These are phyloP conservation scores for Byssochlamys sp. DNA, from an alignment of 2,329 filamentous ascomycete species.

Conservation along the genomic window DNA sequence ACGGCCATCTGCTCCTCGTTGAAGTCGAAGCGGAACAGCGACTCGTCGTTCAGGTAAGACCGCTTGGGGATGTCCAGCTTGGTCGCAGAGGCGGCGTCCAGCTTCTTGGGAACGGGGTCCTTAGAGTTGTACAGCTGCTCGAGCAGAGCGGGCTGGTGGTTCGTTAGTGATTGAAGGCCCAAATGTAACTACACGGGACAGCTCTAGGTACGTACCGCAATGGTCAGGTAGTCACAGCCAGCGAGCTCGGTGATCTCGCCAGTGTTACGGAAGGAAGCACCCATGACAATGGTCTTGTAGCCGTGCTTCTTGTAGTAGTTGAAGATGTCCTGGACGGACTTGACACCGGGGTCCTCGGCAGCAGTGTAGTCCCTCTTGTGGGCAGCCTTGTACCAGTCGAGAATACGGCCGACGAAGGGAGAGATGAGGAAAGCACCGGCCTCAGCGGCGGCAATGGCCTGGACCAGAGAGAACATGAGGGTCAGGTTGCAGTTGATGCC, in stretches of 20 bases:
- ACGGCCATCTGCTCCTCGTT: slow-evolving; percentile 99
- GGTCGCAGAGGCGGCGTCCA: slow-evolving; percentile 58
- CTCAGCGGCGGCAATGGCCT: slow-evolving; percentile 93
- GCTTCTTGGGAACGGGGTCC: slow-evolving; percentile 81
- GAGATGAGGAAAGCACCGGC: slow-evolving; percentile 95
- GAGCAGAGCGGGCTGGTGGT: slow-evolving; percentile 68
- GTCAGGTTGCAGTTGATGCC: slow-evolving; percentile 98
- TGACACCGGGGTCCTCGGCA: slow-evolving; percentile 89
- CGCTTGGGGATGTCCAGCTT: slow-evolving; percentile 74
- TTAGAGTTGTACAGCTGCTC: slow-evolving; percentile 85
- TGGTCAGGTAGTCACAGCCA: slow-evolving; percentile 97
- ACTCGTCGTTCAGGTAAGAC: slow-evolving; percentile 80
- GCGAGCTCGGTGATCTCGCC: slow-evolving; percentile 98
- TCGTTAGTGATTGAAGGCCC: slow-evolving; percentile 9
- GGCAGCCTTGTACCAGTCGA: slow-evolving; percentile 97
- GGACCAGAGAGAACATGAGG: slow-evolving; percentile 90
- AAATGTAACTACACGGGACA: neutral
- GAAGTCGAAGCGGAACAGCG: slow-evolving; percentile 94
- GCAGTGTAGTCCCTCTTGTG: slow-evolving; percentile 88
- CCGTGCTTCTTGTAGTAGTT: slow-evolving; percentile 99
- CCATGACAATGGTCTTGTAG: slow-evolving; percentile 99
- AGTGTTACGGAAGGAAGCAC: slow-evolving; percentile 89
- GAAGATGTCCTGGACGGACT: slow-evolving; percentile 87
- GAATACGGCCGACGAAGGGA: slow-evolving; percentile 95
- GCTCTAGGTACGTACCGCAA: slow-evolving; percentile 57